Percentiles rank a stretch among this genome's conserved stretches.
phyloP scores from a whole-genome alignment of 129 eudicot genomes.

The Pittosporum tobira region DNA sequence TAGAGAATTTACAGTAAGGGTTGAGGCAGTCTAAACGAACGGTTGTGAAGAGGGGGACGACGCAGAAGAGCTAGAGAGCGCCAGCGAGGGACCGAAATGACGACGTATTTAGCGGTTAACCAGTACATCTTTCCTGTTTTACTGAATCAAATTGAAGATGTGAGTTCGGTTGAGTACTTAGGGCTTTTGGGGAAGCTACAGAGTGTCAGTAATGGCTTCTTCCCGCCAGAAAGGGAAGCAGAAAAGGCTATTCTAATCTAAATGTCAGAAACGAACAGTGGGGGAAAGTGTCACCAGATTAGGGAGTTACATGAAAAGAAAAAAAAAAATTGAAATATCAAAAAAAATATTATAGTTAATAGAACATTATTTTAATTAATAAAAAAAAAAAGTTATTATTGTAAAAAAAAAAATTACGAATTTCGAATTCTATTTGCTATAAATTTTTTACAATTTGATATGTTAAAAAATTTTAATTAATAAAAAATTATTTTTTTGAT shows the following conservation, averaged over 20 bases:
- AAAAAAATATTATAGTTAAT: not conserved
- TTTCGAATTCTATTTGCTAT: too few relatives aligned
- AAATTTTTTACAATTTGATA: not conserved
- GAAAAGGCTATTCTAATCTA: not conserved
- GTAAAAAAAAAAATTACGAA: too few relatives aligned
- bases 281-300: not conserved
- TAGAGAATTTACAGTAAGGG: constrained; percentile 27
- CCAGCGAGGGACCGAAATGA: constrained; percentile 44
- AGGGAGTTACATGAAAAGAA: not conserved
- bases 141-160: not conserved
- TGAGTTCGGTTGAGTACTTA: not conserved
- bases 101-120: constrained; percentile 40
- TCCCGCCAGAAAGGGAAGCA: constrained; percentile 20
- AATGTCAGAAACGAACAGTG: not conserved
- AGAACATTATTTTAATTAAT: too few relatives aligned
- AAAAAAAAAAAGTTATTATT: too few relatives aligned
- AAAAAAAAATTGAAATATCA: too few relatives aligned
- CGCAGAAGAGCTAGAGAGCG: constrained; percentile 53
- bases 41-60: constrained; percentile 28
- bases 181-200: not conserved
- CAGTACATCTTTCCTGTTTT: too few relatives aligned
- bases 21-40: constrained; percentile 22
- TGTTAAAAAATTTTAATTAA: too few relatives aligned
- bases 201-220: not conserved
- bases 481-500: too few relatives aligned